These are phyloP conservation scores for Avena insularis DNA, from an alignment of 176 grass and related monocot genomes.

Conservation along the genomic window DNA sequence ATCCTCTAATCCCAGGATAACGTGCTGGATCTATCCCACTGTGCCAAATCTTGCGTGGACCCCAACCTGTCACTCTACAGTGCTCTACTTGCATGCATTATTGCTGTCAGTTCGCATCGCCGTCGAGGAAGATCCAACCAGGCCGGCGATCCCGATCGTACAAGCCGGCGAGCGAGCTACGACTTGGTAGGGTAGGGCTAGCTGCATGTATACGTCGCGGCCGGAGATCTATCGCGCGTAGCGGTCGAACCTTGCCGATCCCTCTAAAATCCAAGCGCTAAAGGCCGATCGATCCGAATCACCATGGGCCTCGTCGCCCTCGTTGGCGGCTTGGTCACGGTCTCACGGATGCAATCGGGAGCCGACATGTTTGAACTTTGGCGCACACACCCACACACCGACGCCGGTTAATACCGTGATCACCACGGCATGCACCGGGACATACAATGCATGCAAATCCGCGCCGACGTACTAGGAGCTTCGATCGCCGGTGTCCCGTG, in stretches of 20 bases:
- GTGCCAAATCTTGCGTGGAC: background rate
- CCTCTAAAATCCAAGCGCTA: conserved; percentile 40
- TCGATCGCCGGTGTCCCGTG: background rate
- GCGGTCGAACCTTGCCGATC: conserved; percentile 21
- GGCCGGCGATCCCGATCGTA: background rate
- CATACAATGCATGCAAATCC: background rate
- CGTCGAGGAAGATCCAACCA: conserved; percentile 19
- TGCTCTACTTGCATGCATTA: conserved; percentile 15
- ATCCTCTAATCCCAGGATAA: background rate
- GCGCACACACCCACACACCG: background rate
- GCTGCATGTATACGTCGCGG: background rate
- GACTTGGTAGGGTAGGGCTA: background rate
- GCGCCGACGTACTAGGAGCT: background rate
- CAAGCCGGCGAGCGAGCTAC: background rate
- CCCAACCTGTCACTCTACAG: conserved; percentile 6
- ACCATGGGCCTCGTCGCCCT: background rate
- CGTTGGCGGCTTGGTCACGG: background rate
- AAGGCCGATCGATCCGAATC: conserved; percentile 17
- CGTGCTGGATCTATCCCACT: background rate
- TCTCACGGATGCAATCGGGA: conserved; percentile 29
- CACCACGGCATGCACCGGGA: conserved; percentile 25
- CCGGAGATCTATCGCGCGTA: background rate
- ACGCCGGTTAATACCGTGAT: conserved; percentile 8
- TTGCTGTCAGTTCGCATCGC: background rate
- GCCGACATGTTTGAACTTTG: conserved; percentile 55